Evolutionary conservation across 805 yeast genomes (phyloP).

Genomic region (Saturnispora bothae): DNA sequence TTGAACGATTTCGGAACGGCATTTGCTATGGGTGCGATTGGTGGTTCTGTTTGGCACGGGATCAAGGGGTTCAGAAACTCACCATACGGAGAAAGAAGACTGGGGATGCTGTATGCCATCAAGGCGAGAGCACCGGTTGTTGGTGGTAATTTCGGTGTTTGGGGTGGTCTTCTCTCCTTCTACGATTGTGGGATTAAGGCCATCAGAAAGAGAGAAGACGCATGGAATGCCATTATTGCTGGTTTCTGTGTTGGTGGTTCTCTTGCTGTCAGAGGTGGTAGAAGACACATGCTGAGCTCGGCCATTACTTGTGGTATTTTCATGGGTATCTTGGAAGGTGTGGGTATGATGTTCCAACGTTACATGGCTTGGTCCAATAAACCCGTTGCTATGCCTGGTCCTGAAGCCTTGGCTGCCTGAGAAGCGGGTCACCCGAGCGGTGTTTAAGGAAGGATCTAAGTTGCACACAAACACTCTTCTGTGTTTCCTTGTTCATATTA

Average conservation of each 20-base stretch:
- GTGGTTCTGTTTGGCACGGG: constrained; percentile 99
- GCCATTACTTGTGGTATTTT: constrained; percentile 97
- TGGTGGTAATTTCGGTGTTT: constrained; percentile 97
- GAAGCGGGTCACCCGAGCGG: too few relatives aligned
- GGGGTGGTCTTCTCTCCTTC: constrained; percentile 98
- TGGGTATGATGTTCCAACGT: constrained; percentile 91
- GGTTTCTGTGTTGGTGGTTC: constrained; percentile 98
- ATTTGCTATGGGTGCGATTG: constrained; percentile 97
- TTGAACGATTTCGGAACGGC: constrained; percentile 98
- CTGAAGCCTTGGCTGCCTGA: constrained; percentile 19
- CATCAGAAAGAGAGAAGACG: constrained; percentile 94
- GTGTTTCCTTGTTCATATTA: constrained; percentile 3
- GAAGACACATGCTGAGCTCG: constrained; percentile 91
- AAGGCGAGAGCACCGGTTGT: constrained; percentile 96
- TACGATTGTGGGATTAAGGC: constrained; percentile 95
- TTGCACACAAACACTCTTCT: too few relatives aligned
- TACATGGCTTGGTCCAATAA: constrained; percentile 75
- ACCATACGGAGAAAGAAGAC: constrained; percentile 90
- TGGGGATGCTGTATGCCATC: constrained; percentile 82
- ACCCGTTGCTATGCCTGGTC: constrained; percentile 53
- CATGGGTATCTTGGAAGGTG: constrained; percentile 96
- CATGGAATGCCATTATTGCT: constrained; percentile 96
- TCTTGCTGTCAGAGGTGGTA: constrained; percentile 96
- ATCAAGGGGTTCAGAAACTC: constrained; percentile 97
- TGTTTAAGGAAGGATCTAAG: too few relatives aligned